Conservation (phyloP, 2,329 filamentous ascomycete species). For the Alternaria arbusti region DNA sequence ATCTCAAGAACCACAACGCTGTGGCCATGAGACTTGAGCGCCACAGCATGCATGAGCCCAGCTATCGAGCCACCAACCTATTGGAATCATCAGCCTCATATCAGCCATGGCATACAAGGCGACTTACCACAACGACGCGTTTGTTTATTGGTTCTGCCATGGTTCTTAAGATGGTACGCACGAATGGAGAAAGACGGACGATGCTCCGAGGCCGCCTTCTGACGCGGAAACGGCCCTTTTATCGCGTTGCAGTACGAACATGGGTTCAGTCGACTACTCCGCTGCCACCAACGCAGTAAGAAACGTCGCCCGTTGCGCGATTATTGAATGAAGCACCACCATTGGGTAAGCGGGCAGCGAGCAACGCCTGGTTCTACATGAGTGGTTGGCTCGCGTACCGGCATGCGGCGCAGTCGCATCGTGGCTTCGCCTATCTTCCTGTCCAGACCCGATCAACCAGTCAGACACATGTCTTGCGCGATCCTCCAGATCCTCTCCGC, state of each 20-base stretch:
- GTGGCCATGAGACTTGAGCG: slow-evolving; percentile 22
- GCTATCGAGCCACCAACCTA: slow-evolving; percentile 26
- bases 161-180: background rate
- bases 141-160: background rate
- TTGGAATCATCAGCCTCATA: background rate
- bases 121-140: slow-evolving; percentile 3
- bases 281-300: background rate
- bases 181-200: background rate
- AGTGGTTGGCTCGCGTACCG: background rate
- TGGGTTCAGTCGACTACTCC: background rate
- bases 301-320: background rate
- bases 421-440: background rate
- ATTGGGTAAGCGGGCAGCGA: background rate
- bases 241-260: background rate
- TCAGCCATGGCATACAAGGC: background rate
- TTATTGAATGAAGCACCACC: background rate
- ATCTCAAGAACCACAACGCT: slow-evolving; percentile 21
- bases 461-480: background rate
- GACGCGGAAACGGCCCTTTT: background rate
- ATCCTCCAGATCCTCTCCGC: background rate
- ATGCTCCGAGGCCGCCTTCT: background rate
- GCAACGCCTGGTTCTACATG: background rate
- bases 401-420: background rate
- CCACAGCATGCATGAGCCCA: slow-evolving; percentile 29
- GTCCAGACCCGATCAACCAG: background rate